Percentiles rank a stretch among this genome's conserved stretches.
phyloP scores from a whole-genome alignment of 2,329 filamentous ascomycete species.

The Aspergillus udagawae region DNA sequence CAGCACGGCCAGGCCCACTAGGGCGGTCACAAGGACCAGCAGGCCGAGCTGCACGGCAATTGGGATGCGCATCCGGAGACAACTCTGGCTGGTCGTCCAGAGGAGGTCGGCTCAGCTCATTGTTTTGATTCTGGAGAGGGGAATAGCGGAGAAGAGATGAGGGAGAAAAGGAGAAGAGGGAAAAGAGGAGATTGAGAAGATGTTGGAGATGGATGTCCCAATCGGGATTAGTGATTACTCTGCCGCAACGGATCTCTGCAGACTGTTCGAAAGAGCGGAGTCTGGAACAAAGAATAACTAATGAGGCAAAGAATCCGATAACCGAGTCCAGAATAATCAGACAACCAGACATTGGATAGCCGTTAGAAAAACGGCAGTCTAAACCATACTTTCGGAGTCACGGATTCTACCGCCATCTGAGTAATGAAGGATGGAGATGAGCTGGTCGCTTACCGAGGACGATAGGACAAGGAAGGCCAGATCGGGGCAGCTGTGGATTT shows the following conservation, averaged over 20 bases:
- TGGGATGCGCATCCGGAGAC: constrained; percentile 66
- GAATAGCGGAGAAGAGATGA: neutral
- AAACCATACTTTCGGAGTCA: too few species aligned
- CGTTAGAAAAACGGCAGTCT: too few species aligned
- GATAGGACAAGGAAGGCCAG: too few species aligned
- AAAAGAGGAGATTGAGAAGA: neutral
- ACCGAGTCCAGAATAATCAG: too few species aligned
- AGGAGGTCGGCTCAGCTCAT: neutral
- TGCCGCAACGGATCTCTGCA: too few species aligned
- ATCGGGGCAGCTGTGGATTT: neutral
- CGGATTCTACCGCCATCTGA: too few species aligned
- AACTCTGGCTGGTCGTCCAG: neutral
- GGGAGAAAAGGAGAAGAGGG: neutral
- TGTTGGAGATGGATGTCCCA: neutral
- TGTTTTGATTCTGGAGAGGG: neutral
- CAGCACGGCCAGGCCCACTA: constrained; percentile 72
- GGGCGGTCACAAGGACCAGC: constrained; percentile 70
- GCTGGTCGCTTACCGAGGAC: too few species aligned
- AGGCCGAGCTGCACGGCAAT: constrained; percentile 83
- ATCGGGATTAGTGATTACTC: neutral
- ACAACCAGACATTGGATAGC: too few species aligned
- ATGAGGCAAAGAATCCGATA: too few species aligned
- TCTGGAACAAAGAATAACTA: neutral
- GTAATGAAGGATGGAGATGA: too few species aligned
- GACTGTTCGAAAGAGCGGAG: neutral